phyloP scores from a whole-genome alignment of 1,284 basidiomycete genomes.

The Cerioporus squamosus region DNA sequence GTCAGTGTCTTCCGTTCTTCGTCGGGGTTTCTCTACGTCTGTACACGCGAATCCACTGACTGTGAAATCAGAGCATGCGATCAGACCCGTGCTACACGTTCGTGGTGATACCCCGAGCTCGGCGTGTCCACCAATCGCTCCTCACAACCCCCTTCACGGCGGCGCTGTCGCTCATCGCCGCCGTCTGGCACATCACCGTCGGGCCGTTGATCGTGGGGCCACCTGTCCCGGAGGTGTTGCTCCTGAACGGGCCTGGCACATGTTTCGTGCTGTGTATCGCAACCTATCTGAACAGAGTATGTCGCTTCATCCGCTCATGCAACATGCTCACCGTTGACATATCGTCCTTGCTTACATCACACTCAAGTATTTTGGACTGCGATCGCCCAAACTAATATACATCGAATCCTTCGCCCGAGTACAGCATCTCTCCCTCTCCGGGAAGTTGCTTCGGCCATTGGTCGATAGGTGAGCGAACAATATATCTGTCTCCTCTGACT shows the following conservation, averaged over 20 bases:
- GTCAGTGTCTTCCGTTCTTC: conserved; percentile 26
- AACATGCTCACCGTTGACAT: not conserved
- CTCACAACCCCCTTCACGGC: conserved; percentile 72
- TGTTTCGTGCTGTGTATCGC: conserved; percentile 83
- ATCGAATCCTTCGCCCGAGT: conserved; percentile 96
- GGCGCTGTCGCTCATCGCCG: conserved; percentile 58
- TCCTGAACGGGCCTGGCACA: conserved; percentile 97
- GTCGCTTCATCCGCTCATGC: conserved; percentile 31
- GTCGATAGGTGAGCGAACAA: conserved; percentile 71
- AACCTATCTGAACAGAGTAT: conserved; percentile 77
- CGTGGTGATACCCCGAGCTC: conserved; percentile 81
- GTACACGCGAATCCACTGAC: conserved; percentile 7
- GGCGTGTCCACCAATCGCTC: conserved; percentile 81
- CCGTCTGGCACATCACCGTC: conserved; percentile 62
- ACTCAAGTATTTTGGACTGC: conserved; percentile 75
- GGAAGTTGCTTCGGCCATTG: conserved; percentile 76
- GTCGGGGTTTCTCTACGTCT: conserved; percentile 7
- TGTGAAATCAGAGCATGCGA: conserved; percentile 11
- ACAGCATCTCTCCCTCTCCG: conserved; percentile 81
- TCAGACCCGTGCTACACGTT: conserved; percentile 47
- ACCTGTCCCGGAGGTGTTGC: conserved; percentile 75
- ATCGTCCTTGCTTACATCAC: not conserved
- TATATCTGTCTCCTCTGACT: not conserved
- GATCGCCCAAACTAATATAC: conserved; percentile 82
- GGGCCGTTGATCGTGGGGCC: conserved; percentile 43